Conservation (phyloP, 495 filamentous ascomycete species). For the Pseudoneurospora amorphoporcata region DNA sequence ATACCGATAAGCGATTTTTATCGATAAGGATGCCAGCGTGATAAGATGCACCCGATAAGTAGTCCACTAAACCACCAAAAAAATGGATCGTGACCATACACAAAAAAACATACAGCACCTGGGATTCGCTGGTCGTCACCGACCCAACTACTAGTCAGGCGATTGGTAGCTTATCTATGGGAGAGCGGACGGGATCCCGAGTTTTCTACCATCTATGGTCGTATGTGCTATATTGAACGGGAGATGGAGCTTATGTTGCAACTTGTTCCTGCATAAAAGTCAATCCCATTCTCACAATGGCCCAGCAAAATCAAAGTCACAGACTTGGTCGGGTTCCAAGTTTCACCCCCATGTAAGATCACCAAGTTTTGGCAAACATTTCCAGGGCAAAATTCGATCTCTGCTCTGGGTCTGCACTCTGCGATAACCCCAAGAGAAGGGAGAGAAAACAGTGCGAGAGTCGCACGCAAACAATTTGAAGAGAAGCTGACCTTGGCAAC, state of each 20-base stretch:
- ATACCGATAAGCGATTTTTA: too few relatives aligned
- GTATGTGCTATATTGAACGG: background rate
- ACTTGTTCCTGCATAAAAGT: background rate
- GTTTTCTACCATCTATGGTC: background rate
- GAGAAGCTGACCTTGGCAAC: background rate
- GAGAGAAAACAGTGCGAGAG: background rate
- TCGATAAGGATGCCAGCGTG: too few relatives aligned
- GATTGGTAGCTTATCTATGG: conserved; percentile 28
- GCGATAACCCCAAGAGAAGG: background rate
- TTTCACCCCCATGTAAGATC: background rate
- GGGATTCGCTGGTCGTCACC: conserved; percentile 31
- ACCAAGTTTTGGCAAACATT: background rate
- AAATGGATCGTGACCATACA: too few relatives aligned
- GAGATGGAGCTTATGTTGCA: too few relatives aligned
- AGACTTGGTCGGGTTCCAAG: background rate
- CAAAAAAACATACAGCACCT: conserved; percentile 35
- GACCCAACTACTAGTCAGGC: conserved; percentile 37
- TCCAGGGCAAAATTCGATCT: background rate
- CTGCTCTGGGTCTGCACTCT: background rate
- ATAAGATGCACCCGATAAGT: too few relatives aligned
- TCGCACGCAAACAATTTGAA: too few relatives aligned
- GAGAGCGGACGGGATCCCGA: conserved; percentile 44
- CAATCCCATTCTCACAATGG: background rate
- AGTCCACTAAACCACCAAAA: too few relatives aligned
- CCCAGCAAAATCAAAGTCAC: background rate